Conservation (phyloP, 2,329 filamentous ascomycete genomes). For the Zymoseptoria ardabiliae region DNA sequence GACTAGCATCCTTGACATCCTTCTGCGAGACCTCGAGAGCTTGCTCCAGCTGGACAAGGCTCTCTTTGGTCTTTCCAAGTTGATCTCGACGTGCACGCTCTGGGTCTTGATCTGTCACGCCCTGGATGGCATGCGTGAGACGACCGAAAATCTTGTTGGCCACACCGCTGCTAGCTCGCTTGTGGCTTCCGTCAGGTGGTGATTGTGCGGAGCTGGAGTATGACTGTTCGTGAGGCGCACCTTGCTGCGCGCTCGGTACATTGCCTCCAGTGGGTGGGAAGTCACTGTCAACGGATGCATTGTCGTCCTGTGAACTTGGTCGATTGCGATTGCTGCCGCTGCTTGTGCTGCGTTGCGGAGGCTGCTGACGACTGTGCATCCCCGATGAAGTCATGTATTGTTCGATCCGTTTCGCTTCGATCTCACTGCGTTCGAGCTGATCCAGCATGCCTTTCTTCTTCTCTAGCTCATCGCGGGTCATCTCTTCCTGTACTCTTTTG, state of each 20-base stretch:
- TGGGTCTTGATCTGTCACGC: slow-evolving; percentile 91
- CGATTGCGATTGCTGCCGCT: slow-evolving; percentile 32
- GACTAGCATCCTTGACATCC: slow-evolving; percentile 88
- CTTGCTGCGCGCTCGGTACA: slow-evolving; percentile 64
- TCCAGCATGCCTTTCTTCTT: slow-evolving; percentile 80
- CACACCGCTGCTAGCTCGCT: slow-evolving; percentile 78
- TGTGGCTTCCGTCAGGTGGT: slow-evolving; percentile 45
- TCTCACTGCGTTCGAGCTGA: slow-evolving; percentile 85
- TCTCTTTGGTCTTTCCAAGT: slow-evolving; percentile 92
- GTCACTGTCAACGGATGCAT: slow-evolving; percentile 88
- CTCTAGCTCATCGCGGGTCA: slow-evolving; percentile 85
- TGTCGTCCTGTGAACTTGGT: slow-evolving; percentile 46
- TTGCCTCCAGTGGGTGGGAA: slow-evolving; percentile 65
- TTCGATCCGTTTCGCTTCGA: slow-evolving; percentile 87
- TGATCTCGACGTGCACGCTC: slow-evolving; percentile 86
- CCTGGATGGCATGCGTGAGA: slow-evolving; percentile 90
- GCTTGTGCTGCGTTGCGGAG: slow-evolving; percentile 58
- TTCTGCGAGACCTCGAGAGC: slow-evolving; percentile 80
- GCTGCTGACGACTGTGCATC: slow-evolving; percentile 38
- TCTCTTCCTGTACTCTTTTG: slow-evolving; percentile 94
- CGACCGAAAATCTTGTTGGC: slow-evolving; percentile 90
- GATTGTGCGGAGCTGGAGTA: slow-evolving; percentile 21
- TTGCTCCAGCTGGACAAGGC: slow-evolving; percentile 78
- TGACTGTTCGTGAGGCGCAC: slow-evolving; percentile 41
- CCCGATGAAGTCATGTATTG: slow-evolving; percentile 77